Conservation (phyloP, 2,329 filamentous ascomycete genomes). For the Cercospora nicotianae region DNA sequence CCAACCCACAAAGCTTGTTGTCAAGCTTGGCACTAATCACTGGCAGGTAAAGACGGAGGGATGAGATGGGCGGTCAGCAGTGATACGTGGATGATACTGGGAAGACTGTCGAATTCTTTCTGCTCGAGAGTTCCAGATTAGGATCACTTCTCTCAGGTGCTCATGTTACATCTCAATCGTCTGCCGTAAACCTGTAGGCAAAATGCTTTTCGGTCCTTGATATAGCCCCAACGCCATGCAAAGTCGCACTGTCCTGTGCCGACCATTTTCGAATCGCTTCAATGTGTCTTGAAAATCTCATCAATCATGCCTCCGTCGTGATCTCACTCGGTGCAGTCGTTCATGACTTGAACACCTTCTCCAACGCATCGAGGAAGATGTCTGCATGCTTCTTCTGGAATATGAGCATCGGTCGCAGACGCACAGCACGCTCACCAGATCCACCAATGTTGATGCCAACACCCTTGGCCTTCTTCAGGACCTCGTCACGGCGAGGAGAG, state of each 20-base stretch:
- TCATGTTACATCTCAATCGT: slow-evolving; percentile 3
- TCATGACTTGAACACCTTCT: slow-evolving; percentile 39
- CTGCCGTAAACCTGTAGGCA: not conserved
- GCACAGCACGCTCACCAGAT: slow-evolving; percentile 70
- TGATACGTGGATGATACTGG: not conserved
- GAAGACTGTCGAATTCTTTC: not conserved
- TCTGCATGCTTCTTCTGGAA: slow-evolving; percentile 92
- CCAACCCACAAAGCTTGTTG: not conserved
- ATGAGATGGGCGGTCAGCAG: not conserved
- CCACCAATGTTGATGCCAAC: slow-evolving; percentile 87
- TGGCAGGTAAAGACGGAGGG: not conserved
- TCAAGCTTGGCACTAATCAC: not conserved
- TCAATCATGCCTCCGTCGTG: slow-evolving; percentile 3
- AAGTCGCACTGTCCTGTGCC: slow-evolving; percentile 7
- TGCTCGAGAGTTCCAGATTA: not conserved
- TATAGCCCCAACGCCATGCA: slow-evolving; percentile 17
- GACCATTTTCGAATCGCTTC: slow-evolving; percentile 12
- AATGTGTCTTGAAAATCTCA: slow-evolving; percentile 9
- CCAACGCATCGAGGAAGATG: slow-evolving; percentile 63
- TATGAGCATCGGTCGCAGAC: slow-evolving; percentile 84
- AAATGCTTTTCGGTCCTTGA: not conserved
- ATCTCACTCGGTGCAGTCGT: not conserved
- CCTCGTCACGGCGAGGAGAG: slow-evolving; percentile 73
- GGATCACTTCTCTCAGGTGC: not conserved
- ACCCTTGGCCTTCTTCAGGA: slow-evolving; percentile 74